Conservation (phyloP, 495 filamentous ascomycete genomes). For the Glutinoglossum americanum region DNA sequence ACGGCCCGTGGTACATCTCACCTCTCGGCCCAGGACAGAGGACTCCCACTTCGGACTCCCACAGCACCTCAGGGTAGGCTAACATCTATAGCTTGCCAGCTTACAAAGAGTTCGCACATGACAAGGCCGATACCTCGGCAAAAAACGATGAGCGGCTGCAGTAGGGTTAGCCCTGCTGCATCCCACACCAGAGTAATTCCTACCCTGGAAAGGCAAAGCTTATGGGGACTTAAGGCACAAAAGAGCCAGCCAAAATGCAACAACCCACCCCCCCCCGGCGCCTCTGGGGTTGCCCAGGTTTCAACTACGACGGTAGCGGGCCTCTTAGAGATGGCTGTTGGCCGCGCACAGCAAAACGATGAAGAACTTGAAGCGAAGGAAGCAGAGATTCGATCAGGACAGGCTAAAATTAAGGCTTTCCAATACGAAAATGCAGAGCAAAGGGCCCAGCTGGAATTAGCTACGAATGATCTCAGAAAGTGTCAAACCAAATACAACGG, state of each 20-base stretch:
- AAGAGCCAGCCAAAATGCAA: background rate
- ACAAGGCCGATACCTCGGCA: background rate
- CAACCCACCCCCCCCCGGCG: background rate
- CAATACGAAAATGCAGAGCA: background rate
- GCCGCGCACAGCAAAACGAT: background rate
- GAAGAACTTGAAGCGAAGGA: background rate
- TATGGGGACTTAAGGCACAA: background rate
- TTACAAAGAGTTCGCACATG: background rate
- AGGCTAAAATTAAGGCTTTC: background rate
- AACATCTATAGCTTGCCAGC: background rate
- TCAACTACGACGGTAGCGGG: background rate
- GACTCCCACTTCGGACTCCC: background rate
- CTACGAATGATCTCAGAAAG: background rate
- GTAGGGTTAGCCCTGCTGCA: background rate
- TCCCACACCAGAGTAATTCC: background rate
- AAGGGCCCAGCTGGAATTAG: background rate
- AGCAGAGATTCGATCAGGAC: background rate
- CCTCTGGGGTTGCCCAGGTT: background rate
- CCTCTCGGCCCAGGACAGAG: background rate
- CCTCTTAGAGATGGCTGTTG: background rate
- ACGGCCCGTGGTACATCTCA: background rate
- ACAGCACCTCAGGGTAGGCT: background rate
- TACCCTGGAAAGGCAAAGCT: background rate
- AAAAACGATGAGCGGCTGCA: background rate
- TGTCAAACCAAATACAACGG: background rate